These are phyloP conservation scores for Aphanomyces euteiches DNA, from an alignment of 352 stramenopile genomes.

Conservation along the genomic window DNA sequence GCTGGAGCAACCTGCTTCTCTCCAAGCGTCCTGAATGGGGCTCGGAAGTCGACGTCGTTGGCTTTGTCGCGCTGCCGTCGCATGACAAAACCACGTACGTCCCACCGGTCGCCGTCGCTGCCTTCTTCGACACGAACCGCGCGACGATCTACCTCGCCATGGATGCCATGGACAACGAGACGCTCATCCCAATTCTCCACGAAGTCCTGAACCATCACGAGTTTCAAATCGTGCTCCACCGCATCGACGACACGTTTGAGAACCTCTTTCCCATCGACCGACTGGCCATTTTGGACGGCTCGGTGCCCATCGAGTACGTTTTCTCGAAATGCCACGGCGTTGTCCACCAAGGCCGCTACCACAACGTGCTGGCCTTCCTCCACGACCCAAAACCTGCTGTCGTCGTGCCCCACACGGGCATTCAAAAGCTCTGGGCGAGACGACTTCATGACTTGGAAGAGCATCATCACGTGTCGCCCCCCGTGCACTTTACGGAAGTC, in stretches of 20 bases:
- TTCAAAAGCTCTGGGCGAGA: constrained; percentile 6
- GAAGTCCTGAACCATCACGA: background rate
- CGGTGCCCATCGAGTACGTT: constrained; percentile 15
- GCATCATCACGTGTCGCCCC: background rate
- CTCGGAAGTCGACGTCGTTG: constrained; percentile 50
- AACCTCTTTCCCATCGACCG: constrained; percentile 3
- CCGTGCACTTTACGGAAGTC: background rate
- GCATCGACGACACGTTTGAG: constrained; percentile 4
- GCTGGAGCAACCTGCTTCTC: constrained; percentile 61
- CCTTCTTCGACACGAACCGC: background rate
- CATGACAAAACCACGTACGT: background rate
- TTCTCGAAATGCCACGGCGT: constrained; percentile 3
- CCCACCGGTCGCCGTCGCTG: background rate
- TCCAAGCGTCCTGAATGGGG: constrained; percentile 61
- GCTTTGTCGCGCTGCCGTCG: constrained; percentile 42
- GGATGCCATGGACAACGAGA: background rate
- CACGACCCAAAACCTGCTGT: constrained; percentile 7
- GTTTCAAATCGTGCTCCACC: constrained; percentile 13
- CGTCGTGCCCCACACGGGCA: constrained; percentile 6
- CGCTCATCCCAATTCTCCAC: constrained; percentile 3
- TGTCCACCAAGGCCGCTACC: constrained; percentile 17
- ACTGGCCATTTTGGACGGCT: background rate
- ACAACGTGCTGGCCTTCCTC: constrained; percentile 11
- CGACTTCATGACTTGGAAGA: background rate
- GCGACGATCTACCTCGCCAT: constrained; percentile 17